A percentile compares a stretch with the other conserved stretches of the same genome.
These are phyloP conservation scores for Gonapodya sp. DNA, from an alignment of 192 early-diverging fungal species.

Conservation along the genomic window DNA sequence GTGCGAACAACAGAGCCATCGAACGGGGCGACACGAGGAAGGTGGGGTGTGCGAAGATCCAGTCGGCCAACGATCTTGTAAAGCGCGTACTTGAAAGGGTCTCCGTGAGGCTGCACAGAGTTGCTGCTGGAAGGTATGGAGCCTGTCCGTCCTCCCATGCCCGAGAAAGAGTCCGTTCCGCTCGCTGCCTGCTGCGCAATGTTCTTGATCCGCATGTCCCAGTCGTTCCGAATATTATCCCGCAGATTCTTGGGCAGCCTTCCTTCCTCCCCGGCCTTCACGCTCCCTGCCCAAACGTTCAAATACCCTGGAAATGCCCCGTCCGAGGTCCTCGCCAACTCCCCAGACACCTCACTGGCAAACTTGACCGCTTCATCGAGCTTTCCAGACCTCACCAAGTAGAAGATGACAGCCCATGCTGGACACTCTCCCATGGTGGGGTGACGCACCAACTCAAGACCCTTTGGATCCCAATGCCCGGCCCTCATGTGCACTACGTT, in stretches of 20 bases:
- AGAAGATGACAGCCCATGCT: slow-evolving; percentile 81
- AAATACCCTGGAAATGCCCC: slow-evolving; percentile 63
- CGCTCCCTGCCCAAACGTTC: slow-evolving; percentile 32
- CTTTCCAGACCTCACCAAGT: slow-evolving; percentile 68
- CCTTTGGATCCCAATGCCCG: not conserved
- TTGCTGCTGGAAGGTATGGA: not conserved
- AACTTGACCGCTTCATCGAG: slow-evolving; percentile 57
- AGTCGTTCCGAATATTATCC: slow-evolving; percentile 48
- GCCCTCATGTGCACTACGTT: not conserved
- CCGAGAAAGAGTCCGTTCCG: not conserved
- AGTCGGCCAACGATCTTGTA: slow-evolving; percentile 86
- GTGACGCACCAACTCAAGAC: not conserved
- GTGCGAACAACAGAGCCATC: slow-evolving; percentile 52
- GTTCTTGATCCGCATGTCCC: slow-evolving; percentile 33
- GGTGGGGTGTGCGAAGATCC: slow-evolving; percentile 55
- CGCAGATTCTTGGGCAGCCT: slow-evolving; percentile 35
- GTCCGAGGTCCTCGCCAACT: slow-evolving; percentile 44
- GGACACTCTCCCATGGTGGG: slow-evolving; percentile 29
- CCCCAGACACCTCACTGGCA: slow-evolving; percentile 40
- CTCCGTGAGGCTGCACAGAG: slow-evolving; percentile 28
- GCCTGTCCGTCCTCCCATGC: slow-evolving; percentile 14
- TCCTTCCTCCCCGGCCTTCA: slow-evolving; percentile 25
- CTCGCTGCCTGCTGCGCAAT: slow-evolving; percentile 18
- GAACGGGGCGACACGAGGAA: slow-evolving; percentile 25
- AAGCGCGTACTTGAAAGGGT: slow-evolving; percentile 87